phyloP scores from a whole-genome alignment of 306 rosid species.

The Fragaria ananassa region DNA sequence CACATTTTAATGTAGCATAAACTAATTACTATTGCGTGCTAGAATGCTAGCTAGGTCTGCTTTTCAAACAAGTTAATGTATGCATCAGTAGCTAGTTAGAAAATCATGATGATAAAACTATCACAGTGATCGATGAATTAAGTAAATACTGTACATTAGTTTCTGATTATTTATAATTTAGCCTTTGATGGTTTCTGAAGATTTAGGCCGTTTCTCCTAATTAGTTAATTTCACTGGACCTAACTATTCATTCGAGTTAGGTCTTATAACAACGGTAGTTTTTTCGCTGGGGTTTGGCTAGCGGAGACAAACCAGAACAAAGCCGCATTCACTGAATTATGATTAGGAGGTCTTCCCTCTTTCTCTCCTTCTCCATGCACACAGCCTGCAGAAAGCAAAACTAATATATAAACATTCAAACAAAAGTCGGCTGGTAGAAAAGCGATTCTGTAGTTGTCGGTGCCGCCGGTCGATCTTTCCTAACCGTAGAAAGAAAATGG shows the following conservation, averaged over 20 bases:
- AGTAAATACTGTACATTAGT: background rate
- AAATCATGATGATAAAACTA: background rate
- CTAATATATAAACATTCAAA: background rate
- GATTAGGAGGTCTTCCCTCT: background rate
- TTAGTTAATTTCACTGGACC: background rate
- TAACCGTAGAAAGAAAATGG: background rate
- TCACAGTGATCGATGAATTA: background rate
- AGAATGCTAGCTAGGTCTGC: background rate
- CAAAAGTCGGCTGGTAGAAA: background rate
- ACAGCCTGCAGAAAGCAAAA: background rate
- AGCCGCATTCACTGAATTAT: background rate
- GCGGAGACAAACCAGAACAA: background rate
- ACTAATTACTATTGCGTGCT: background rate
- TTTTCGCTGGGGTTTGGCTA: background rate
- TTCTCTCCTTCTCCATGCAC: background rate
- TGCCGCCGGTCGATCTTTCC: background rate
- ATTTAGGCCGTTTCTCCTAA: background rate
- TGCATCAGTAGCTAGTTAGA: no score
- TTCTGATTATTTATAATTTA: no score
- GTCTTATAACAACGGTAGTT: background rate
- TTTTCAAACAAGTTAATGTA: background rate
- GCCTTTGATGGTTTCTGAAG: background rate
- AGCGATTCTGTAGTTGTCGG: background rate
- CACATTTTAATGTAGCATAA: background rate
- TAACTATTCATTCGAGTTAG: background rate